A percentile compares a stretch with the other conserved stretches of the same genome.
Evolutionary conservation across 2,329 filamentous ascomycete species (phyloP).

Genomic region (Gliomastix tumulicola): DNA sequence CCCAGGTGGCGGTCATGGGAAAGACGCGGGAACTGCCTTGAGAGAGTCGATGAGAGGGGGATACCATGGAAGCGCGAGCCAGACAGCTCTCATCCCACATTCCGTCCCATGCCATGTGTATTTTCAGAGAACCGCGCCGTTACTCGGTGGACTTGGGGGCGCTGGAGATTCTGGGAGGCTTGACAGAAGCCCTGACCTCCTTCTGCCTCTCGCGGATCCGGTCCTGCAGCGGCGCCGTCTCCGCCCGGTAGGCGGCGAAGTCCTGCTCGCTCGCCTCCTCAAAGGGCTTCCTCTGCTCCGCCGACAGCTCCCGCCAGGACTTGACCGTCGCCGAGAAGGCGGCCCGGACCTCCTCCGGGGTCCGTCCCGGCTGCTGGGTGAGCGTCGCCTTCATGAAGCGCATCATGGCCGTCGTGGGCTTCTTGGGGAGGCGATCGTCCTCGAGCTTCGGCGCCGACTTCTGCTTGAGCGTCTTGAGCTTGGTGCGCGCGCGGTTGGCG

Average conservation of each 20-base stretch:
- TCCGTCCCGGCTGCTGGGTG: no score
- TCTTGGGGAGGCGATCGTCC: slow-evolving; percentile 42
- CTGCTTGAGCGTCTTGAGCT: slow-evolving; percentile 27
- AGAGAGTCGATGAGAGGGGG: no score
- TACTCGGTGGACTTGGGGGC: no score
- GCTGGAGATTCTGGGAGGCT: no score
- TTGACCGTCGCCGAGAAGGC: no score
- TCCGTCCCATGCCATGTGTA: no score
- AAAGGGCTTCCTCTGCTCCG: slow-evolving; percentile 33
- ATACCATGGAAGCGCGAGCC: no score
- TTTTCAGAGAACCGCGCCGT: no score
- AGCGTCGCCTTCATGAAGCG: slow-evolving; percentile 32
- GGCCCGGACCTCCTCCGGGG: no score
- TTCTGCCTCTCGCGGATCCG: slow-evolving; percentile 16
- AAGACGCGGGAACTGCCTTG: no score
- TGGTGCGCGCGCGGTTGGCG: slow-evolving; percentile 40
- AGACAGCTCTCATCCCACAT: no score
- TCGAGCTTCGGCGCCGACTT: slow-evolving; percentile 19
- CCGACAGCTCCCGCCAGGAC: slow-evolving; percentile 37
- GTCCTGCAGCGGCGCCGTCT: slow-evolving; percentile 19
- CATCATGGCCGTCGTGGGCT: slow-evolving; percentile 19
- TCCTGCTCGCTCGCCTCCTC: slow-evolving; percentile 12
- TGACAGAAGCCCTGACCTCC: slow-evolving; percentile 7
- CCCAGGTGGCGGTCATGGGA: no score
- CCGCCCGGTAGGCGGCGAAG: slow-evolving; percentile 15